A percentile compares a stretch with the other conserved stretches of the same genome.
These are phyloP conservation scores for Alternaria conjuncta DNA, from an alignment of 2,329 filamentous ascomycete species.

Conservation along the genomic window DNA sequence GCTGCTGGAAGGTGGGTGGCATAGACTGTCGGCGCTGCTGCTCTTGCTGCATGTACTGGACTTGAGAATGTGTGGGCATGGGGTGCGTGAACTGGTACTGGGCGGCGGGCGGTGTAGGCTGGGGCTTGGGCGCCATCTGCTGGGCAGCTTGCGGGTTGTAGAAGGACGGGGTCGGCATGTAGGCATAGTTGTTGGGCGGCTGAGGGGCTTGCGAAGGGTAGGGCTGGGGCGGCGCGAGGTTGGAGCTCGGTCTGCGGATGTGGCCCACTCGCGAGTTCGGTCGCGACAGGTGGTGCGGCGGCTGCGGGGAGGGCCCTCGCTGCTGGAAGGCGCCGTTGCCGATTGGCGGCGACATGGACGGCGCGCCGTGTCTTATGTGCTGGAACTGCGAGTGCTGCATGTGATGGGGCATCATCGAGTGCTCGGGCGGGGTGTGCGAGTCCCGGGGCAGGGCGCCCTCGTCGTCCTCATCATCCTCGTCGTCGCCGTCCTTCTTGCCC, in stretches of 20 bases:
- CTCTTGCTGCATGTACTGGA: conserved; percentile 76
- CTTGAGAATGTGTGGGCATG: conserved; percentile 55
- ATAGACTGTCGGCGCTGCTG: conserved; percentile 76
- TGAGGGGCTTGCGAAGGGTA: conserved; percentile 68
- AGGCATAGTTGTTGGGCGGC: conserved; percentile 74
- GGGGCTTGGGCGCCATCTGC: conserved; percentile 54
- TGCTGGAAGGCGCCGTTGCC: conserved; percentile 73
- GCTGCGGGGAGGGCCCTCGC: conserved; percentile 82
- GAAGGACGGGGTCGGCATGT: conserved; percentile 84
- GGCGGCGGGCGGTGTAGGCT: conserved; percentile 48
- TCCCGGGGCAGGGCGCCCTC: conserved; percentile 72
- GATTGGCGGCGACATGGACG: conserved; percentile 88
- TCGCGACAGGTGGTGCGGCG: conserved; percentile 71
- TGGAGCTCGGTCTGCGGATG: conserved; percentile 75
- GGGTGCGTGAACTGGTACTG: conserved; percentile 56
- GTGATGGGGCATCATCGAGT: conserved; percentile 59
- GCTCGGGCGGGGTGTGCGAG: conserved; percentile 69
- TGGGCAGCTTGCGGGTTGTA: conserved; percentile 72
- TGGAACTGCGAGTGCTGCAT: conserved; percentile 68
- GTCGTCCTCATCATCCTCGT: conserved; percentile 77
- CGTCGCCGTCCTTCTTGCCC: conserved; percentile 72
- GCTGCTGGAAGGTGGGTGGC: conserved; percentile 70
- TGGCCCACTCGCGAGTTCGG: conserved; percentile 78
- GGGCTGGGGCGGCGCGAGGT: conserved; percentile 70
- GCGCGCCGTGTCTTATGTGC: conserved; percentile 80